Conservation (phyloP, 257 asterid species). For the Handroanthus guayacan region DNA sequence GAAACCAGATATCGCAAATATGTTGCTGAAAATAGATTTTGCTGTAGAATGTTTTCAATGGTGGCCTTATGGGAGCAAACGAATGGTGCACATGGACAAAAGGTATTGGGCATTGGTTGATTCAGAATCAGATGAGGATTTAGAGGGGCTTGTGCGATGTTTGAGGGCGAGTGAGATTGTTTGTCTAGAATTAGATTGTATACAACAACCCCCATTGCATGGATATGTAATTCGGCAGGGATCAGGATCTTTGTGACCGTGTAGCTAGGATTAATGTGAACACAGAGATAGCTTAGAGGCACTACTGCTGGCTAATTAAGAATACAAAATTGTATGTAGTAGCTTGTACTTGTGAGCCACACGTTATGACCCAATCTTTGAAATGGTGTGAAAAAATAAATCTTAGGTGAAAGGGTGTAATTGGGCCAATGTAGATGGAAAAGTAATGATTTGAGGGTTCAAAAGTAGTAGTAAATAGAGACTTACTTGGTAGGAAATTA, state of each 20-base stretch:
- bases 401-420: not conserved
- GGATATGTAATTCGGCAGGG: conserved; percentile 56
- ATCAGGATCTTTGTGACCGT: conserved; percentile 51
- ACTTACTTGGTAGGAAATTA: not conserved
- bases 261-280: conserved; percentile 21
- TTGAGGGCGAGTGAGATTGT: no score
- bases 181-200: no score
- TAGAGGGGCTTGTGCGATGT: no score
- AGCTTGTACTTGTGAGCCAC: conserved; percentile 3
- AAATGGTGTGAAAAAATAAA: conserved; percentile 43
- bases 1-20: not conserved
- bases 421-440: not conserved
- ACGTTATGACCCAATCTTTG: not conserved
- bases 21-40: conserved; percentile 14
- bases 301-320: conserved; percentile 38
- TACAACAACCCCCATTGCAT: conserved; percentile 50
- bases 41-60: conserved; percentile 31
- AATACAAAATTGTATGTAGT: conserved; percentile 44
- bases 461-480: not conserved
- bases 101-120: conserved; percentile 23
- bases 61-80: conserved; percentile 41
- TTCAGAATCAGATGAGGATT: not conserved
- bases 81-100: conserved; percentile 25
- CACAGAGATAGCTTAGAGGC: conserved; percentile 40
- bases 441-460: not conserved